Evolutionary conservation across 495 filamentous ascomycete species (phyloP), one percentile per base, ranked within the genome.

Genomic region (Penicillium mononematosum): DNA sequence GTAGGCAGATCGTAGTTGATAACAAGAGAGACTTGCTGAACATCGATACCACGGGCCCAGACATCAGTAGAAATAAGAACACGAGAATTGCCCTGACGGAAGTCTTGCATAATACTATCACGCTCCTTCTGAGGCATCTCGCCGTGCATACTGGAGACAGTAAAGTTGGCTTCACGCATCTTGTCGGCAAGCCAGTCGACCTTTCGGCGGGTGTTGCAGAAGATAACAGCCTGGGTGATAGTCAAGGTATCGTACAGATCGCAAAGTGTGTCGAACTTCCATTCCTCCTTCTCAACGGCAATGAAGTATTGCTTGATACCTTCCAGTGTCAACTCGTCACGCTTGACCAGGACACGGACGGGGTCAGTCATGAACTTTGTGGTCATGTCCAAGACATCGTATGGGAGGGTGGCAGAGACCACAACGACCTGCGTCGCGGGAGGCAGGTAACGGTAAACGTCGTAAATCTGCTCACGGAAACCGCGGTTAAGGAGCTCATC

Each of bases 351-450:
- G 65, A 99, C 96, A 59, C 94, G 90, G 31, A 99, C 94, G 19
- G 94, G 95, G 67, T 99, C 94, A 12, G 90, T 95, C 94, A 99
- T 99, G 84, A 99, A 99, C 74, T 98, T 98, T 53, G 95, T 98
- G 4, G 94, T 99, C 85, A 99, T 93, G 74, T 99, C 94, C 53
- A 99, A 83, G 17, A 99, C 94, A 73, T 99, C 94, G 76, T 99
- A 92, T 22, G 94, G 94, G 44, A 99, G 85, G 17, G 94, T 99
- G 64, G 94, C 94, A 5, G 94, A 98, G 22, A 99, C 89, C 22
- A 99, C 90, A 12, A 99, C 94, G 39, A 99, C 94, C 75, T 99
- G 94, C 45, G 94, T 99, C 24, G 91, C 89, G 41, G 91, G 95
- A 0, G 94, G 94, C 5, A 99, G 87, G 61, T 96, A 93, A 60